phyloP scores from a whole-genome alignment of 768 basidiomycete genomes.

The Suillus subalutaceus region DNA sequence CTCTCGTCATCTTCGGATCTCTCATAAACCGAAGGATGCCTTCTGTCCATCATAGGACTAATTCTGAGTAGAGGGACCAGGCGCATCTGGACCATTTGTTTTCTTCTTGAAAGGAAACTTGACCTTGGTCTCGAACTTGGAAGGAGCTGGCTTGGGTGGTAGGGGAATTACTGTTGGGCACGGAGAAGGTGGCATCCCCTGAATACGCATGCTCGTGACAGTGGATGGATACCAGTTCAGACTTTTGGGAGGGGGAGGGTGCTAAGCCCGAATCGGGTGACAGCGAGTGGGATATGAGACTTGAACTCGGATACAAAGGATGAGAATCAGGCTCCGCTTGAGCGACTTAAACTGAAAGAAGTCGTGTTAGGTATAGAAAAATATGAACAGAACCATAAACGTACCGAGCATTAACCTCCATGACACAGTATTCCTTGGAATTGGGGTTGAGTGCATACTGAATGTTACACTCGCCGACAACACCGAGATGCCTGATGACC shows the following conservation, averaged over 20 bases:
- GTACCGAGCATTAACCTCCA: conserved; percentile 94
- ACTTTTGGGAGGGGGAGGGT: no score
- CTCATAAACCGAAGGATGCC: conserved; percentile 35
- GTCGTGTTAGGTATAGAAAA: conserved; percentile 4
- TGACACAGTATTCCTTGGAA: conserved; percentile 94
- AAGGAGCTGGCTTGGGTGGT: conserved; percentile 39
- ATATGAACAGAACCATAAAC: conserved; percentile 5
- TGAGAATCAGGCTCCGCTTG: conserved; percentile 85
- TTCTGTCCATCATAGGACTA: conserved; percentile 21
- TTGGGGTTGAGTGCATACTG: conserved; percentile 97
- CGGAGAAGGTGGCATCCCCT: conserved; percentile 17
- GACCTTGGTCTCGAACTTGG: conserved; percentile 49
- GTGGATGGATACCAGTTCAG: no score
- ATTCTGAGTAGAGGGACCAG: conserved; percentile 25
- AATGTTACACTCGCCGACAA: conserved; percentile 95
- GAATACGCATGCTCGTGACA: no score
- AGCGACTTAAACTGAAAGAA: conserved; percentile 67
- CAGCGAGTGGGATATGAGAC: conserved; percentile 63
- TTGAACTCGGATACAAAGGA: conserved; percentile 73
- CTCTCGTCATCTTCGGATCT: conserved; percentile 50
- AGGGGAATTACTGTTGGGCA: conserved; percentile 22
- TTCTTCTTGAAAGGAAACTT: conserved; percentile 77
- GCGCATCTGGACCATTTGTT: conserved; percentile 38
- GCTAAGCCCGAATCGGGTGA: conserved; percentile 70
- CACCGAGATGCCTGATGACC: conserved; percentile 88